A percentile compares a stretch with the other conserved stretches of the same genome.
Conservation (phyloP, 768 basidiomycete genomes). For the Pisolithus orientalis region DNA sequence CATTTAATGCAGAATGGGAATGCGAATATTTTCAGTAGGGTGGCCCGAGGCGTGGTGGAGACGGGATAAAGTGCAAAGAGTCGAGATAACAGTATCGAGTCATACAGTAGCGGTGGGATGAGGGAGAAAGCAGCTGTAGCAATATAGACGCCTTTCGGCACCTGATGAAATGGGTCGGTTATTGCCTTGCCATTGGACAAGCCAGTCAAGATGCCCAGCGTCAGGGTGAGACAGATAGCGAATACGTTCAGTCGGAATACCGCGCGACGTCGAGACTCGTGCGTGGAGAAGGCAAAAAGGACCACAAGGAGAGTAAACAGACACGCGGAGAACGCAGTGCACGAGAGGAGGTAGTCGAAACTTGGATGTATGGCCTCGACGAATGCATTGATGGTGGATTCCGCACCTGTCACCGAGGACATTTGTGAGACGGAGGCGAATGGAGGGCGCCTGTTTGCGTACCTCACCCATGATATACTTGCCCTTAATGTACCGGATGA, state of each 20-base stretch:
- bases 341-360: slow-evolving; percentile 19
- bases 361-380: slow-evolving; percentile 16
- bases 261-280: slow-evolving; percentile 18
- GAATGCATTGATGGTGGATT: not conserved
- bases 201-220: slow-evolving; percentile 20
- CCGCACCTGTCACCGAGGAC: not conserved
- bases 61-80: slow-evolving; percentile 31
- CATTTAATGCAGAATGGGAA: slow-evolving; percentile 26
- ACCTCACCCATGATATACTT: not conserved
- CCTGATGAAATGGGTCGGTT: slow-evolving; percentile 11
- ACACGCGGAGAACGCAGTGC: slow-evolving; percentile 23
- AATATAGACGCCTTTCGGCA: slow-evolving; percentile 12
- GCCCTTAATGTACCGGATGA: not conserved
- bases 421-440: not conserved
- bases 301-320: slow-evolving; percentile 29
- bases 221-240: slow-evolving; percentile 17
- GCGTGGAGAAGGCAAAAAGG: slow-evolving; percentile 29
- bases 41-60: slow-evolving; percentile 7
- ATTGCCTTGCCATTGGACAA: slow-evolving; percentile 2
- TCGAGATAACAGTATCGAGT: slow-evolving; percentile 32
- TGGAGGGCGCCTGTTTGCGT: too few relatives aligned
- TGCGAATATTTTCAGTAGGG: slow-evolving; percentile 19
- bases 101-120: slow-evolving; percentile 29
- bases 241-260: slow-evolving; percentile 31
- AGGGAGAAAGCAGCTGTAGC: slow-evolving; percentile 18